phyloP scores from a whole-genome alignment of 768 basidiomycete genomes.

The Russula earlei region DNA sequence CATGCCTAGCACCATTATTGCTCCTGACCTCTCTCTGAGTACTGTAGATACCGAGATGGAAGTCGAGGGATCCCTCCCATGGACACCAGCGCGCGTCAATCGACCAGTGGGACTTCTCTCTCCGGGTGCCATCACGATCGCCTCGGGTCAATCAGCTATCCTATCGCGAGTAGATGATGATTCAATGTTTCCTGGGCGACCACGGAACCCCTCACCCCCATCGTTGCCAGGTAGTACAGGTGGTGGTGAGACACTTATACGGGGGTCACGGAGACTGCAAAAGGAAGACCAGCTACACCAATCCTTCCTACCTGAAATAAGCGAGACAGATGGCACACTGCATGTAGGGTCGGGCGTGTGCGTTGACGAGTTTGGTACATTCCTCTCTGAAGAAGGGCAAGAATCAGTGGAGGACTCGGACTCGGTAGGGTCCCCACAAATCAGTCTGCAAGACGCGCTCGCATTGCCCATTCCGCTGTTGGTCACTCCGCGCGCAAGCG shows the following conservation, averaged over 20 bases:
- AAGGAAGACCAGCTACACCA: not conserved
- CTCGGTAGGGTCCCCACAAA: not conserved
- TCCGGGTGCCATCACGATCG: constrained; percentile 10
- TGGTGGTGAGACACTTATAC: not conserved
- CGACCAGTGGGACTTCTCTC: not conserved
- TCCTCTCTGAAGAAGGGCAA: constrained; percentile 4
- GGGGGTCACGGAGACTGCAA: not conserved
- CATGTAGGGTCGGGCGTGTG: not conserved
- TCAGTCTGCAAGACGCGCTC: constrained; percentile 17
- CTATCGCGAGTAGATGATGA: not conserved
- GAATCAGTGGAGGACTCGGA: not conserved
- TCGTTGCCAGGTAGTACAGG: not conserved
- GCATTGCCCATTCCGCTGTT: constrained; percentile 18
- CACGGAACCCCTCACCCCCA: constrained; percentile 14
- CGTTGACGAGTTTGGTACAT: constrained; percentile 18
- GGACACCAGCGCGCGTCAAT: constrained; percentile 3
- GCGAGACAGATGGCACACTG: not conserved
- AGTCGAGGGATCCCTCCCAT: constrained; percentile 4
- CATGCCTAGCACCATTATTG: constrained; percentile 13
- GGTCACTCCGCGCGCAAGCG: constrained; percentile 10
- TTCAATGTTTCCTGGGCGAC: not conserved
- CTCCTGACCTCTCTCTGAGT: constrained; percentile 7
- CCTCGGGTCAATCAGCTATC: constrained; percentile 12
- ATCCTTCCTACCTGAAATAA: constrained; percentile 12
- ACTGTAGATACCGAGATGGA: constrained; percentile 7